Percentiles rank a stretch among this genome's conserved stretches.
phyloP scores from a whole-genome alignment of 306 rosid species.

The Cucurbita maxima region DNA sequence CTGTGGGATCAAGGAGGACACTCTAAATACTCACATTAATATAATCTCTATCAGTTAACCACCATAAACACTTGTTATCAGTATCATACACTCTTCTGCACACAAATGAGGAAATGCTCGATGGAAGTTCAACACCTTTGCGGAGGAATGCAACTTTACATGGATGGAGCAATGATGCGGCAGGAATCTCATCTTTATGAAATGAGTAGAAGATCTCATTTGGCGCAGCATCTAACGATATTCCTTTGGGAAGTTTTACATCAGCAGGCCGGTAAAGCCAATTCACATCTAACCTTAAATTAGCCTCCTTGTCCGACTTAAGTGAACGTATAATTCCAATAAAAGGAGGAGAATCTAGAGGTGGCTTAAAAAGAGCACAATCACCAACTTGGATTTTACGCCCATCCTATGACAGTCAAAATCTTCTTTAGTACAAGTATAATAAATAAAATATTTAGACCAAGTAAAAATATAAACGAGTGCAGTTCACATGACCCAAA shows the following conservation, averaged over 20 bases:
- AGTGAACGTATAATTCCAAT: constrained; percentile 80
- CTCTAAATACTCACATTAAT: constrained; percentile 47
- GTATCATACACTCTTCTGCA: constrained; percentile 80
- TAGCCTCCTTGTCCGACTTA: constrained; percentile 30
- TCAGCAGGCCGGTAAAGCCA: constrained; percentile 93
- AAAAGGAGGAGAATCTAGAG: constrained; percentile 76
- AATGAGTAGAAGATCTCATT: constrained; percentile 89
- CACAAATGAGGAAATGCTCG: constrained; percentile 87
- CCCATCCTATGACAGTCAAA: constrained; percentile 46
- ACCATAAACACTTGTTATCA: constrained; percentile 68
- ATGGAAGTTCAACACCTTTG: constrained; percentile 82
- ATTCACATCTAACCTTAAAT: constrained; percentile 47
- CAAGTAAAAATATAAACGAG: neutral
- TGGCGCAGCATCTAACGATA: constrained; percentile 63
- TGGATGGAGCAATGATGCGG: constrained; percentile 87
- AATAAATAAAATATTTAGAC: neutral
- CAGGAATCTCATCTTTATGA: constrained; percentile 92
- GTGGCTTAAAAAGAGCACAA: constrained; percentile 93
- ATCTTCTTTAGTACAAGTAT: neutral
- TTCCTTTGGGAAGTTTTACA: constrained; percentile 58
- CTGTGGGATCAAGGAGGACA: neutral
- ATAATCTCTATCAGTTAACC: constrained; percentile 77
- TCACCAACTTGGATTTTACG: constrained; percentile 85
- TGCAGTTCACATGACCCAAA: neutral
- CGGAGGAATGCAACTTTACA: constrained; percentile 92